Conservation (phyloP, 2,329 filamentous ascomycete genomes). For the Fusarium agapanthi region DNA sequence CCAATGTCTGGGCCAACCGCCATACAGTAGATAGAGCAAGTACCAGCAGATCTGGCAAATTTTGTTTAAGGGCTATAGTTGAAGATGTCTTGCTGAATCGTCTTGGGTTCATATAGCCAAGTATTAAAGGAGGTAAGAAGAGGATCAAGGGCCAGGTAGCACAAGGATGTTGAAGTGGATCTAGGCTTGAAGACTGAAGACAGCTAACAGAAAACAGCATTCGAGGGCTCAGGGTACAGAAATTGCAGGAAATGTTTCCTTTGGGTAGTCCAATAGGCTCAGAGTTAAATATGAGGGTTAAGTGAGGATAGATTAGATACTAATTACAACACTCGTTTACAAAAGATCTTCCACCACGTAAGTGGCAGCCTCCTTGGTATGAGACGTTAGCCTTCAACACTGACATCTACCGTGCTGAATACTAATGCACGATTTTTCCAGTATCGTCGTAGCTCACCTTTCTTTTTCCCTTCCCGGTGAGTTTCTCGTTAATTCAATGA, state of each 20-base stretch:
- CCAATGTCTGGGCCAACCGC: neutral
- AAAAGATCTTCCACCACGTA: no score
- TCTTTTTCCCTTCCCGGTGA: neutral
- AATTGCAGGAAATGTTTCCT: neutral
- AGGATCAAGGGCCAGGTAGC: neutral
- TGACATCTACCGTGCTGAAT: neutral
- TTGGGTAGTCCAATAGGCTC: neutral
- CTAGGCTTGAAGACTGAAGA: neutral
- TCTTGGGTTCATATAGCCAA: neutral
- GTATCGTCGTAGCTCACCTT: neutral
- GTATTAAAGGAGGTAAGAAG: fast-evolving
- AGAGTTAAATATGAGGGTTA: fast-evolving
- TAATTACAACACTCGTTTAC: neutral
- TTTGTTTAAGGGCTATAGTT: fast-evolving
- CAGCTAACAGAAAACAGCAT: neutral
- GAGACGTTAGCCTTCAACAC: no score
- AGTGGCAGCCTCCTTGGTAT: neutral
- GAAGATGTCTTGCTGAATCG: neutral
- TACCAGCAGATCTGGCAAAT: neutral
- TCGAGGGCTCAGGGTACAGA: neutral
- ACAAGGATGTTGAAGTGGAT: neutral
- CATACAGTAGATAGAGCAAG: neutral
- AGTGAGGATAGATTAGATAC: fast-evolving
- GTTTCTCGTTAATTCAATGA: no score
- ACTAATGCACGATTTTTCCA: neutral